Percentiles rank a stretch among this genome's conserved stretches.
phyloP scores from a whole-genome alignment of 1,139 yeast genomes.

The Torulaspora globosa region DNA sequence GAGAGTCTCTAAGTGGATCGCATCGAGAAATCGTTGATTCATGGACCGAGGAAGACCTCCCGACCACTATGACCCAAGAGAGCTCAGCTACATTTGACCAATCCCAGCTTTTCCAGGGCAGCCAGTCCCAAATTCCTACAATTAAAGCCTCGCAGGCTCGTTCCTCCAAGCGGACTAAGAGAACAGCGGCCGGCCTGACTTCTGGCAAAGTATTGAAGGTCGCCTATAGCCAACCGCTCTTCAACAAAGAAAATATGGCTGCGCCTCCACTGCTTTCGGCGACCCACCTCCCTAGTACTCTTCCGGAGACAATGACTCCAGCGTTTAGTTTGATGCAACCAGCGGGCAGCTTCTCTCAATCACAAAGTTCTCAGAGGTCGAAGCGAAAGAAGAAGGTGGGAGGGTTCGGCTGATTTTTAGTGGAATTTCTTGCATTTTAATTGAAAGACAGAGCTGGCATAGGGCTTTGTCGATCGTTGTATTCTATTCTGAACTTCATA shows the following conservation, averaged over 20 bases:
- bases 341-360: constrained; percentile 18
- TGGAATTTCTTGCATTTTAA: neutral
- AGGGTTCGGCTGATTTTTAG: constrained; percentile 26
- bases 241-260: constrained; percentile 5
- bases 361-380: constrained; percentile 20
- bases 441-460: neutral
- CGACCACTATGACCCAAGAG: constrained; percentile 4
- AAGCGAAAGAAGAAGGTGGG: constrained; percentile 31
- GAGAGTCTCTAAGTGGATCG: constrained; percentile 14
- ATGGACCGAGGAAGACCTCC: constrained; percentile 27
- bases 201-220: constrained; percentile 6
- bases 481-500: neutral
- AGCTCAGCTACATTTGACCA: constrained; percentile 9
- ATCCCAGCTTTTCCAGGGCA: constrained; percentile 19
- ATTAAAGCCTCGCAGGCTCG: constrained; percentile 29
- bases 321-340: constrained; percentile 31
- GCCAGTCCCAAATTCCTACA: constrained; percentile 30
- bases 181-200: constrained; percentile 6
- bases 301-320: constrained; percentile 32
- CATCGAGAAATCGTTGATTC: constrained; percentile 22
- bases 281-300: constrained; percentile 12
- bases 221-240: constrained; percentile 6
- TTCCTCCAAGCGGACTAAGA: constrained; percentile 9
- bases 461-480: neutral
- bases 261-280: constrained; percentile 10